Conservation (phyloP, 768 basidiomycete genomes). For the Trametes coccinea region DNA sequence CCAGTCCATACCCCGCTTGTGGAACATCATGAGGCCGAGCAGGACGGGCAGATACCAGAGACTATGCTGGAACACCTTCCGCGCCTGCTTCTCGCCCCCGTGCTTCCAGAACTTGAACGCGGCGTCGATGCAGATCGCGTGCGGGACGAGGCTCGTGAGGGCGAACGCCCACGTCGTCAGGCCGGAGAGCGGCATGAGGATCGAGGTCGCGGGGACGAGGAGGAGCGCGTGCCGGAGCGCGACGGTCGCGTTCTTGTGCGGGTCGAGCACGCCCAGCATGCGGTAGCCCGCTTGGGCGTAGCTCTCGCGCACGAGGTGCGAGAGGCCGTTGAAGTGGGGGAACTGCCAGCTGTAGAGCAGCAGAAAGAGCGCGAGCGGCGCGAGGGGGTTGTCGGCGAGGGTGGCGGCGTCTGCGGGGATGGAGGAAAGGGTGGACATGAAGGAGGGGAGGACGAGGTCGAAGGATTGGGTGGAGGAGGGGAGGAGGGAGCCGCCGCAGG, state of each 20-base stretch:
- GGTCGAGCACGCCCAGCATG: conserved; percentile 85
- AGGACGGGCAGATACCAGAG: conserved; percentile 91
- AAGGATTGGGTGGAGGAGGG: conserved; percentile 52
- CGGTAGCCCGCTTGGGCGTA: conserved; percentile 93
- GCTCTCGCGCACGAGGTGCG: conserved; percentile 79
- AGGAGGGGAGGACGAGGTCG: conserved; percentile 60
- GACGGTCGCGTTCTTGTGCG: conserved; percentile 80
- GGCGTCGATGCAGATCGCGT: conserved; percentile 63
- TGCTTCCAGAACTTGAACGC: conserved; percentile 75
- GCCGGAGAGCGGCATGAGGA: conserved; percentile 85
- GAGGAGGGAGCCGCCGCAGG: conserved; percentile 78
- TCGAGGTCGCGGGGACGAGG: conserved; percentile 73
- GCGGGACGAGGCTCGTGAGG: conserved; percentile 72
- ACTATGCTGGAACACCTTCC: conserved; percentile 73
- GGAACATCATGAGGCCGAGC: conserved; percentile 91
- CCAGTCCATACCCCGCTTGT: conserved; percentile 88
- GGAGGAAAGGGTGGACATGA: conserved; percentile 43
- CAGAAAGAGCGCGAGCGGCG: conserved; percentile 77
- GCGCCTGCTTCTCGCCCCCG: conserved; percentile 77
- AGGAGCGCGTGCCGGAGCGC: conserved; percentile 80
- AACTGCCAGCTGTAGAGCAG: conserved; percentile 97
- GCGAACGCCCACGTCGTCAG: conserved; percentile 93
- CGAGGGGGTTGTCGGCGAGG: conserved; percentile 75
- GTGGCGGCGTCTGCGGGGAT: conserved; percentile 39
- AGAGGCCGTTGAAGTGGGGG: conserved; percentile 95